These are phyloP conservation scores for Rhodamnia rubescens DNA, from an alignment of 345 rosid species.

Conservation along the genomic window DNA sequence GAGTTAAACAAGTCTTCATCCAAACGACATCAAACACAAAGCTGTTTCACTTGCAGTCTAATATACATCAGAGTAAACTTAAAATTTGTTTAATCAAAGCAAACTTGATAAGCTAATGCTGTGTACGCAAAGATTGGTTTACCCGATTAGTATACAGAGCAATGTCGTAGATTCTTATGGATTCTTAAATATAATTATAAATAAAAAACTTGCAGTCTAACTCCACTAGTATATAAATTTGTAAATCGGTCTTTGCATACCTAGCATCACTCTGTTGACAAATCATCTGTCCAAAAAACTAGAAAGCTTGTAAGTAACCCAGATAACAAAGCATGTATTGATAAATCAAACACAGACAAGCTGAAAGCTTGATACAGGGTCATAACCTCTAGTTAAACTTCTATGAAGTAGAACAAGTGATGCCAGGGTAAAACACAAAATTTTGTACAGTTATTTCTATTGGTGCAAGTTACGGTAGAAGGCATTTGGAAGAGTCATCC, in stretches of 20 bases:
- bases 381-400: background rate
- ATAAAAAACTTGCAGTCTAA: background rate
- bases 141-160: background rate
- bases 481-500: background rate
- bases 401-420: background rate
- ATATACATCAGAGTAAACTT: background rate
- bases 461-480: background rate
- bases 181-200: background rate
- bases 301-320: background rate
- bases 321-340: background rate
- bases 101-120: background rate
- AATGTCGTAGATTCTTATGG: background rate
- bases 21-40: background rate
- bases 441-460: background rate
- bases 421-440: background rate
- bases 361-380: background rate
- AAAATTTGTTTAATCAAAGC: background rate
- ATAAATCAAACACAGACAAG: background rate
- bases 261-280: background rate
- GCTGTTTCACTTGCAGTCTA: background rate
- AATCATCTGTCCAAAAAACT: background rate
- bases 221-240: background rate
- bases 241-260: background rate
- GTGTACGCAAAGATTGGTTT: background rate
- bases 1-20: background rate